Conservation (phyloP, 257 asterid species). For the Scutellaria minor region DNA sequence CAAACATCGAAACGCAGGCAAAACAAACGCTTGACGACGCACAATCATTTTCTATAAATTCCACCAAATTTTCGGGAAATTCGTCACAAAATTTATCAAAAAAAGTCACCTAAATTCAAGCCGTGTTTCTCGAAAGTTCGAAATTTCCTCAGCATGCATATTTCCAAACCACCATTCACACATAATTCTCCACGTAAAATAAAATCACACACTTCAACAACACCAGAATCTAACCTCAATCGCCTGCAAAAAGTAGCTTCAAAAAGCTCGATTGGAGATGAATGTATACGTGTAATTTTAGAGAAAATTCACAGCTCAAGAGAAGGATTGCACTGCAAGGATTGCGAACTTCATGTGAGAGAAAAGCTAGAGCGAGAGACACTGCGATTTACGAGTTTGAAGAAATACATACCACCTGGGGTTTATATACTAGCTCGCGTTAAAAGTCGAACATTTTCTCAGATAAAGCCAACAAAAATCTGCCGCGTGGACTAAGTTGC, state of each 20-base stretch:
- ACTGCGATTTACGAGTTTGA: constrained; percentile 3
- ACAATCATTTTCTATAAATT: constrained; percentile 34
- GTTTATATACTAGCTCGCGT: constrained; percentile 39
- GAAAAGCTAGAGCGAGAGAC: neutral
- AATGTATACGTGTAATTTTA: neutral
- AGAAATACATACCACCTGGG: constrained; percentile 10
- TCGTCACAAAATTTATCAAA: neutral
- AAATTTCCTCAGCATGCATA: constrained; percentile 16
- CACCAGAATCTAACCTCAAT: constrained; percentile 29
- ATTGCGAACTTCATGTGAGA: constrained; percentile 46
- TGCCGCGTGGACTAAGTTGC: constrained; percentile 41
- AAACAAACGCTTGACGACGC: constrained; percentile 35
- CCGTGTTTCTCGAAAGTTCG: neutral
- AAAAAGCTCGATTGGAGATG: neutral
- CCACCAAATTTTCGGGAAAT: constrained; percentile 7
- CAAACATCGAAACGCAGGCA: constrained; percentile 36
- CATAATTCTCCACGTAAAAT: neutral
- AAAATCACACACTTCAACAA: neutral
- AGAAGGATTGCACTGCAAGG: constrained; percentile 37
- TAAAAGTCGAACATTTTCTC: constrained; percentile 40
- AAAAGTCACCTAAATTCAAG: neutral
- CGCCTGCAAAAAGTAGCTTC: constrained; percentile 30
- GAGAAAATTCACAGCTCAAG: constrained; percentile 31
- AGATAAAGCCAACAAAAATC: neutral
- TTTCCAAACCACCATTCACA: neutral